Percentiles rank a stretch among this genome's conserved stretches.
Evolutionary conservation across 176 grass and related monocot species (phyloP).

Genomic region (Musa troglodytarum): DNA sequence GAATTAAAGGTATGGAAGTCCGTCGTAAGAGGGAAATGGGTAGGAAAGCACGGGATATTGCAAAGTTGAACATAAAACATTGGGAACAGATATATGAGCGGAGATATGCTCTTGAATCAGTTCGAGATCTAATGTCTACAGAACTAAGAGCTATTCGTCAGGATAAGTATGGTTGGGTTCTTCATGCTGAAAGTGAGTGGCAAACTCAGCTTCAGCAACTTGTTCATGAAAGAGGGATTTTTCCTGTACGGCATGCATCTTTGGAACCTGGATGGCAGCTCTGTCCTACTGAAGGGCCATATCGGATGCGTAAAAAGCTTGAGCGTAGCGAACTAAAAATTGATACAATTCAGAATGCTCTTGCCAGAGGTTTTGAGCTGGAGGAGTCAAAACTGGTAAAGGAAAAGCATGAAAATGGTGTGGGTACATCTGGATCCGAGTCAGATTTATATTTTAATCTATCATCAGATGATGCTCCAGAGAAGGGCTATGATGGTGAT

Average conservation of each 20-base stretch:
- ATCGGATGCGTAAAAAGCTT: conserved; percentile 97
- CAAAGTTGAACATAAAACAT: conserved; percentile 60
- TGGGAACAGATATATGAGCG: conserved; percentile 87
- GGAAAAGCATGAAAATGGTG: conserved; percentile 45
- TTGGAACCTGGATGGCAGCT: conserved; percentile 73
- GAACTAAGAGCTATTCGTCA: conserved; percentile 85
- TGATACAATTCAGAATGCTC: conserved; percentile 87
- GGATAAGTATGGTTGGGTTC: conserved; percentile 98
- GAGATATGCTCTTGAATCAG: conserved; percentile 68
- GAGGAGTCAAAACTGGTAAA: conserved; percentile 37
- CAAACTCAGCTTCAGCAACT: conserved; percentile 87
- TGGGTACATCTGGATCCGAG: conserved; percentile 59
- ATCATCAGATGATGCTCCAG: conserved; percentile 47
- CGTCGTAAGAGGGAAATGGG: conserved; percentile 94
- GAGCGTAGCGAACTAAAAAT: conserved; percentile 77
- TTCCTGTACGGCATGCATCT: conserved; percentile 53
- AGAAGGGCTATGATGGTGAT: conserved; percentile 46
- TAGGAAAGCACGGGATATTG: conserved; percentile 61
- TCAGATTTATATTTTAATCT: conserved; percentile 73
- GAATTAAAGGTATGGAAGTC: conserved; percentile 96
- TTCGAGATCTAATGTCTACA: conserved; percentile 92
- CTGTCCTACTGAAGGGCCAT: conserved; percentile 91
- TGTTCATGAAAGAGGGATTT: conserved; percentile 94
- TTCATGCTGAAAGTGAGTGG: conserved; percentile 98
- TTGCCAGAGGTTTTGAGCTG: conserved; percentile 41